Evolutionary conservation across 257 asterid genomes (phyloP).

Genomic region (Capsicum chinense): DNA sequence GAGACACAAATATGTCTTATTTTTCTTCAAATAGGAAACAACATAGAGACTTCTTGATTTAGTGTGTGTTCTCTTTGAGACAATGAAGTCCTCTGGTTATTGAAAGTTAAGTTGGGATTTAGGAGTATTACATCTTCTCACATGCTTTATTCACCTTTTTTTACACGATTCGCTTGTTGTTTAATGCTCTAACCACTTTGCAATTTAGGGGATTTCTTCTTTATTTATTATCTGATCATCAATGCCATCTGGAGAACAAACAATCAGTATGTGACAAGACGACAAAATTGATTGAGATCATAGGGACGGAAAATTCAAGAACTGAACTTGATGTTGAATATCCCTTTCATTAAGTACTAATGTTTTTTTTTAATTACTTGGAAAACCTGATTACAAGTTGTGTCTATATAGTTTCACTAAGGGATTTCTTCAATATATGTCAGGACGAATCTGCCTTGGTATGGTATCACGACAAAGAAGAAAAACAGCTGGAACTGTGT

Average conservation of each 20-base stretch:
- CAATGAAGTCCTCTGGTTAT: no score
- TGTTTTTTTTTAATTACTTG: not conserved
- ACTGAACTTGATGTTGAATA: conserved; percentile 11
- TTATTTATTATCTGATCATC: not conserved
- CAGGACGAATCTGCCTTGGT: conserved; percentile 89
- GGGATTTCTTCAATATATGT: conserved; percentile 35
- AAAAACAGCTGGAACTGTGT: conserved; percentile 74
- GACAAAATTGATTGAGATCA: not conserved
- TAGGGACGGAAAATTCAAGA: conserved; percentile 20
- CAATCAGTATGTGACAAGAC: not conserved
- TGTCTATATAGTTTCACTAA: not conserved
- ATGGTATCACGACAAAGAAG: conserved; percentile 90
- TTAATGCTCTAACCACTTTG: not conserved
- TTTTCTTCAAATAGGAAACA: no score
- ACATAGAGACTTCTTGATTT: no score
- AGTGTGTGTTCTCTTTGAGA: no score
- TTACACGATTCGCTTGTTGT: not conserved
- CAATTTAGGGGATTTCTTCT: not conserved
- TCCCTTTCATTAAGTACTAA: not conserved
- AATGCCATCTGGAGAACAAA: not conserved
- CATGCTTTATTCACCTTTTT: not conserved
- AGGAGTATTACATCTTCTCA: not conserved
- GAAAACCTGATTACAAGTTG: conserved; percentile 6
- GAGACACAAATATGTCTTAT: no score
- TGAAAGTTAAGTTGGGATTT: no score